Evolutionary conservation across 495 filamentous ascomycete genomes (phyloP), one percentile per base, ranked within the genome.

Genomic region (Tuber brumale): DNA sequence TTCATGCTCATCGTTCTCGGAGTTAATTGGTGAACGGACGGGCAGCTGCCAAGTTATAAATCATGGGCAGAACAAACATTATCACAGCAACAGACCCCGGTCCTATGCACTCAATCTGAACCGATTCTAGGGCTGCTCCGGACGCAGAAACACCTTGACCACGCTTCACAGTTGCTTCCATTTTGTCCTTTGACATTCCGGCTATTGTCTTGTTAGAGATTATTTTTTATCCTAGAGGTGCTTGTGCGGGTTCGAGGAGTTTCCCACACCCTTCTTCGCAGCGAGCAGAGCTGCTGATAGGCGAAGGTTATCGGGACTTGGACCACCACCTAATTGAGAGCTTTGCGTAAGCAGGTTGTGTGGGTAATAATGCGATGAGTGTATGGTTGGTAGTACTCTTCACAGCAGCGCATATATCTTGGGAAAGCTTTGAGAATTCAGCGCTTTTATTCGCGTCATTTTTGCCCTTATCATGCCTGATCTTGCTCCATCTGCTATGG

Each of bases 401-500:
- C 35, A 86, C 87, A 23, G 89, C 89, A 57, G 77, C 85, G 76
- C 82, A 85, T 37, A 89, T 87, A 70, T 90, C 88, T 75, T 88
- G 85, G 70, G 84, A 83, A 48, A 90, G 75, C 70, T 86, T 83
- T 57, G 86, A 85, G 70, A 81, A 83, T 41, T 45, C 73, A 18
- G 48, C 37, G 85, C 87, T 78, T 87, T 86, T 75, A 84, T 89
- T 83, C 84, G 75, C 76, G 57, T 83, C 82, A 61, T 86, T 81
- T 86, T 88, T 19, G 82, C 84, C 82, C 84, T 99, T 99, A 85
- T 94, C 93, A 83, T 99, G 96, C 79, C 90, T 92, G 85, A 97
- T 97, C 78, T 94, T 95, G 48, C 93, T 92, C 95, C 95, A 99
- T 83, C 92, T 90, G 83, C 89, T 97, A 85, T 97, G 93, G 46